These are phyloP conservation scores for Irineochytrium annulatum DNA, from an alignment of 192 early-diverging fungal species.

Conservation along the genomic window DNA sequence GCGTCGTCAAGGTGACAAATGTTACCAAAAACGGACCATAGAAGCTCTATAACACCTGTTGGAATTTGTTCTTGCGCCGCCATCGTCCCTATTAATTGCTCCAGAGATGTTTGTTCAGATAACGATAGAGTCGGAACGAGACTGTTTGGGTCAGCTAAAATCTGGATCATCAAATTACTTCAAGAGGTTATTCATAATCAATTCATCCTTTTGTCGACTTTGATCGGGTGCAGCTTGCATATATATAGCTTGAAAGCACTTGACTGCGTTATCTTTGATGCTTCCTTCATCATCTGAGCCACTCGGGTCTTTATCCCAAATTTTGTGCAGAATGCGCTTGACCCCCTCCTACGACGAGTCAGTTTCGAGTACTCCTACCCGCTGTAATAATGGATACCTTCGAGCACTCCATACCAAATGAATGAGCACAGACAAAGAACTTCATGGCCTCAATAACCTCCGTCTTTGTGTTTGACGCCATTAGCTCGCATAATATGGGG, in stretches of 20 bases:
- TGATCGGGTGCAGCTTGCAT: slow-evolving; percentile 50
- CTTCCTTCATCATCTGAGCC: slow-evolving; percentile 38
- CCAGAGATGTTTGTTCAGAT: slow-evolving; percentile 92
- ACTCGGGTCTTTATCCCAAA: slow-evolving; percentile 66
- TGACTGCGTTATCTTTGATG: slow-evolving; percentile 62
- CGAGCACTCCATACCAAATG: slow-evolving; percentile 80
- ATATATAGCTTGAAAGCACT: slow-evolving; percentile 76
- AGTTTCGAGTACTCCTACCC: too few relatives aligned
- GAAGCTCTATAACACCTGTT: slow-evolving; percentile 63
- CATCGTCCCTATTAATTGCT: slow-evolving; percentile 81
- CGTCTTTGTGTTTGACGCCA: slow-evolving; percentile 82
- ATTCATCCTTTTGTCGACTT: slow-evolving; percentile 7
- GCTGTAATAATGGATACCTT: slow-evolving; percentile 49
- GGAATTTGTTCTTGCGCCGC: slow-evolving; percentile 65
- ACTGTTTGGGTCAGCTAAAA: slow-evolving; percentile 27
- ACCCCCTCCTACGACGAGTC: slow-evolving; percentile 66
- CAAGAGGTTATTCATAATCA: slow-evolving; percentile 55
- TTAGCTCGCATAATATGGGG: slow-evolving; percentile 73
- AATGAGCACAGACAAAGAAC: slow-evolving; percentile 82
- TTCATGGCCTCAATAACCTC: slow-evolving; percentile 97
- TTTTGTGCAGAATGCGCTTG: slow-evolving; percentile 90
- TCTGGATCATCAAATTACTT: slow-evolving; percentile 10
- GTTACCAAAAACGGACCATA: slow-evolving; percentile 66
- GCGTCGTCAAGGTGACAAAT: neutral
- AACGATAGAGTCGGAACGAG: slow-evolving; percentile 82